A percentile compares a stretch with the other conserved stretches of the same genome.
Conservation (phyloP, 2,329 filamentous ascomycete species). For the Aureobasidium zeae region DNA sequence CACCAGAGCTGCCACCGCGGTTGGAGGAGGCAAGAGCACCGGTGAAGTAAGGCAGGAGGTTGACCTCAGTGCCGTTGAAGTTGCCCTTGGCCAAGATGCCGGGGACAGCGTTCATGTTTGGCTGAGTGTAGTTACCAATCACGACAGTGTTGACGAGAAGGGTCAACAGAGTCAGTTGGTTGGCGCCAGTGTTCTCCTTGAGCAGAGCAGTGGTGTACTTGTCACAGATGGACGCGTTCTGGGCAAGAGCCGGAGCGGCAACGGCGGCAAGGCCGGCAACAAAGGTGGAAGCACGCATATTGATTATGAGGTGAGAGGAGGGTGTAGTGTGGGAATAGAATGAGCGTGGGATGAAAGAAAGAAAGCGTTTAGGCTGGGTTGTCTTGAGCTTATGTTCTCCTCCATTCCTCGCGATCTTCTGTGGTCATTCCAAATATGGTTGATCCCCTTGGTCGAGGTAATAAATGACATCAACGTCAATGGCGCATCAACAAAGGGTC, state of each 20-base stretch:
- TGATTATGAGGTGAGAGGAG: background rate
- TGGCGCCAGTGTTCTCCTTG: constrained; percentile 49
- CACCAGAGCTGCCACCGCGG: constrained; percentile 36
- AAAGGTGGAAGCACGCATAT: constrained; percentile 16
- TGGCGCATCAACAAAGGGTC: constrained; percentile 9
- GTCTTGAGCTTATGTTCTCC: constrained; percentile 12
- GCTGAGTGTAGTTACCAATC: constrained; percentile 41
- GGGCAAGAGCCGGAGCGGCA: constrained; percentile 24
- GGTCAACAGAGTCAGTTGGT: constrained; percentile 48
- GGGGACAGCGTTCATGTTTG: constrained; percentile 45
- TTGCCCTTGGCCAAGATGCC: constrained; percentile 48
- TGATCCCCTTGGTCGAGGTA: constrained; percentile 4
- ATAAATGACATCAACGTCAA: constrained; percentile 14
- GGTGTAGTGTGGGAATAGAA: constrained; percentile 6
- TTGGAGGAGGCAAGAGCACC: constrained; percentile 48
- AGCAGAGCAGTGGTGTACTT: constrained; percentile 54
- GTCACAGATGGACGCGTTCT: constrained; percentile 51
- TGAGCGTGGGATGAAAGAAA: constrained; percentile 7
- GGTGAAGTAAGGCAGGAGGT: constrained; percentile 52
- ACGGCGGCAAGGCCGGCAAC: constrained; percentile 19
- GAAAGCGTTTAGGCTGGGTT: background rate
- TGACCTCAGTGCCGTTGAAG: constrained; percentile 44
- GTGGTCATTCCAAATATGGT: constrained; percentile 13
- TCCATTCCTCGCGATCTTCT: constrained; percentile 8
- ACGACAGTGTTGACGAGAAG: constrained; percentile 54